Evolutionary conservation across 1,284 basidiomycete species (phyloP), one percentile per base, ranked within the genome.

Genomic region (Microbotryum scabiosae): DNA sequence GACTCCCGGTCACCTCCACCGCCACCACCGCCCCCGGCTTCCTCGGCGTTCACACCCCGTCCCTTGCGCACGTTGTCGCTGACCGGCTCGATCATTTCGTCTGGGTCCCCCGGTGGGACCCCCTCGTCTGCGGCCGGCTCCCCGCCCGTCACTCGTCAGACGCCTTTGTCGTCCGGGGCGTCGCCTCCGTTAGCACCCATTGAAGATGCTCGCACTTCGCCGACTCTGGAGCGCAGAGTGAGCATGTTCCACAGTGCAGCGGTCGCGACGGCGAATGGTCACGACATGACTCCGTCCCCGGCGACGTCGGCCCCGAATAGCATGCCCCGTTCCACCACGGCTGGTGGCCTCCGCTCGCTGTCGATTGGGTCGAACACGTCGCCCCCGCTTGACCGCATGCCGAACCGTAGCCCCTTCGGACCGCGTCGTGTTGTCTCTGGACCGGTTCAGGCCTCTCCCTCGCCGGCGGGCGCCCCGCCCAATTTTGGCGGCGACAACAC

Each of bases 171-270:
- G 32, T n/a, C 51, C 51, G 51, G 9, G 10, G 26, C n/a, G 14
- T 52, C 30, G 51, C 25, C 25, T 12, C 23, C 25, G 30, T 28
- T 23, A 18, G 26, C 51, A 23, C 25, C 57, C 43, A 7, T 30
- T 48, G 23, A n/a, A 43, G n/a, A 16, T 47, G 36, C 12, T 32
- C 51, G 51, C 16, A 21, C 52, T 18, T 55, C 61, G 16, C 60
- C 64, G 4, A 47, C 54, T 3, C 49, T 60, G 6, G 49, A 59
- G 51, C 61, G 60, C 9, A 55, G 60, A 26, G 58, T 66, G 32
- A 63, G 61, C 20, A 56, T 65, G 50, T 68, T 68, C 62, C 66
- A 68, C 55, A 54, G 57, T 5, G 64, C 59, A 8, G 66, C 66
- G 54, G n/a, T 43, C 56, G 25, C 57, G 55, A 60, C 41, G 26